Conservation (phyloP, 1,284 basidiomycete genomes). For the Cryptococcus sp. region DNA sequence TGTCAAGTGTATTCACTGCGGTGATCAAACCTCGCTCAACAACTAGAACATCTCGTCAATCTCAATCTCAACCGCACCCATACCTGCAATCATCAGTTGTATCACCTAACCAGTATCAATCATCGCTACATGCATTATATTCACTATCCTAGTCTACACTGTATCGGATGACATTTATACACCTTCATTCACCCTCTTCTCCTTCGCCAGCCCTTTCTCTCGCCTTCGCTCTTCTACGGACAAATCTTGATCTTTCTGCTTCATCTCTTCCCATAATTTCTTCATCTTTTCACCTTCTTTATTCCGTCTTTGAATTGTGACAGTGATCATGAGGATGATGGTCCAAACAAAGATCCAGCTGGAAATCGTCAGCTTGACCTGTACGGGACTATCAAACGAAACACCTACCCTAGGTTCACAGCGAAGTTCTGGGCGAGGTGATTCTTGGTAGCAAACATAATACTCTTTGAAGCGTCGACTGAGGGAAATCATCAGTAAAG, state of each 20-base stretch:
- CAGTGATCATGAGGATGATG: conserved; percentile 14
- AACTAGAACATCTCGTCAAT: conserved; percentile 28
- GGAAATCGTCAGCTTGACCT: background rate
- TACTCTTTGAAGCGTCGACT: conserved; percentile 34
- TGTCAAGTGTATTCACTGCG: conserved; percentile 45
- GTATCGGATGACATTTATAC: background rate
- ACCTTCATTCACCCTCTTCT: background rate
- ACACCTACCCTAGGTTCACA: conserved; percentile 31
- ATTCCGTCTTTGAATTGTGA: conserved; percentile 15
- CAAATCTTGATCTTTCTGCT: conserved; percentile 10
- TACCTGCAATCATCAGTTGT: background rate
- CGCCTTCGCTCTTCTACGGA: background rate
- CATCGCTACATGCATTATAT: background rate
- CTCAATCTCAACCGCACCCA: background rate
- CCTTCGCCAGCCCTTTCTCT: background rate
- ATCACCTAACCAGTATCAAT: conserved; percentile 1
- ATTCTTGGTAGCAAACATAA: conserved; percentile 39
- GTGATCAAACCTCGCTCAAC: conserved; percentile 47
- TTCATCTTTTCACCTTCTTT: conserved; percentile 16
- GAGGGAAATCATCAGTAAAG: background rate
- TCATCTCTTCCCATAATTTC: conserved; percentile 21
- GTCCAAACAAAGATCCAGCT: conserved; percentile 24
- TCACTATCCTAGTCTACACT: too few species aligned
- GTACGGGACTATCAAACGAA: background rate
- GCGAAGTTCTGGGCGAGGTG: conserved; percentile 39